Evolutionary conservation across 129 eudicot species (phyloP), one percentile per base, ranked within the genome.

Genomic region (Ambrosia artemisiifolia): DNA sequence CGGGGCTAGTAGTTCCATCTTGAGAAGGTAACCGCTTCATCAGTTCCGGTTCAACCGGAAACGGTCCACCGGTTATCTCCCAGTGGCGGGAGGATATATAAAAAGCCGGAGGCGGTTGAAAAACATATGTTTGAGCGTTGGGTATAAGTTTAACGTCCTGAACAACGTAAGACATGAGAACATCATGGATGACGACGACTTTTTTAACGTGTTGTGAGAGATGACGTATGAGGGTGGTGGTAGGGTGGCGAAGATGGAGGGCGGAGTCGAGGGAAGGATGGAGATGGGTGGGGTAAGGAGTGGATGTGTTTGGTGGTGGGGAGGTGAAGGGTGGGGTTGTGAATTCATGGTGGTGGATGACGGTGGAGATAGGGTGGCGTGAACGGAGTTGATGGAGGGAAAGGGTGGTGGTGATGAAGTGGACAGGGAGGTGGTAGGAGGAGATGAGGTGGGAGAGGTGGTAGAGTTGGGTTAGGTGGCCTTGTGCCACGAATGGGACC

Each of bases 281-380:
- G 51, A 65, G 70, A 51, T 65, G 70, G 51, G 70, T 40, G 34
- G 70, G 70, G 53, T 40, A 65, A 4, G 70, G 70, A 53, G 16
- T 65, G 70, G 70, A 18, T 3, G 70, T 34, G 34, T 65, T 53
- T 5, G 70, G 70, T 2, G 70, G 34, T 7, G 70, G 70, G 51
- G 70, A 18, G 30, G 51, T 18, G 70, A 17, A 65, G 2, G 70
- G 70, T 7, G 53, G 70, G 50, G n/a, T 38, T 18, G 50, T 13
- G 10, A 65, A 11, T 10, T 18, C 2, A 9, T 65, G 70, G 70
- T 17, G 18, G 70, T 65, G 70, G 70, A 65, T 40, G 47, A 1
- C 53, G 51, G 70, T 5, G 70, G 34, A 16, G 47, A 1, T 35
- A 6, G 4, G 70, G 70, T 65, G 51, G 32, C 70, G 70, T 1